Evolutionary conservation across 2,329 filamentous ascomycete genomes (phyloP).

Genomic region (Exophiala xenobiotica): DNA sequence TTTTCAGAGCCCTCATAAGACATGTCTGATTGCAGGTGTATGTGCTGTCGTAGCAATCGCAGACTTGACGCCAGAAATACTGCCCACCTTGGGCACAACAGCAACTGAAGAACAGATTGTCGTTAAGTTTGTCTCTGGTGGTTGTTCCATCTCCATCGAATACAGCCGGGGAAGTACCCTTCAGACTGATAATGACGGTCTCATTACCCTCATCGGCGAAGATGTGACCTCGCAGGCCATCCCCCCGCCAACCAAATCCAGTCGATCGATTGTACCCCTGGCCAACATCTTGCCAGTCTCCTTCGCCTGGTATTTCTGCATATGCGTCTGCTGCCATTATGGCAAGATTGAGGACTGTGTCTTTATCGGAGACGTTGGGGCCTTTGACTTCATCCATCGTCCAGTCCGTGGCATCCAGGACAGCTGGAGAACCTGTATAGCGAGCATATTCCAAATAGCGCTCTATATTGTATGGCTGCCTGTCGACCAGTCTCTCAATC

Average conservation of each 20-base stretch:
- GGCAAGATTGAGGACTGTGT: slow-evolving; percentile 79
- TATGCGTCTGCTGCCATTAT: slow-evolving; percentile 90
- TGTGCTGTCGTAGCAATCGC: slow-evolving; percentile 82
- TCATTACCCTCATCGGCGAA: slow-evolving; percentile 83
- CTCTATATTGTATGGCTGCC: slow-evolving; percentile 73
- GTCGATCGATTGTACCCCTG: slow-evolving; percentile 78
- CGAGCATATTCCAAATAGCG: slow-evolving; percentile 72
- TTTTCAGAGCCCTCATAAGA: slow-evolving; percentile 68
- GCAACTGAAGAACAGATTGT: slow-evolving; percentile 97
- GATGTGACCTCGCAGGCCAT: slow-evolving; percentile 88
- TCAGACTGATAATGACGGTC: slow-evolving; percentile 87
- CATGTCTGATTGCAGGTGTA: slow-evolving; percentile 94
- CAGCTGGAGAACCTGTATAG: slow-evolving; percentile 64
- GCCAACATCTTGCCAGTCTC: slow-evolving; percentile 81
- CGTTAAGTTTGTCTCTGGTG: slow-evolving; percentile 95
- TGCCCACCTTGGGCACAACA: slow-evolving; percentile 94
- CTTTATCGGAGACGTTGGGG: slow-evolving; percentile 81
- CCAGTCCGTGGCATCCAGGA: slow-evolving; percentile 75
- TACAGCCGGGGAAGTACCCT: slow-evolving; percentile 84
- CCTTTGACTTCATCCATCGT: slow-evolving; percentile 73
- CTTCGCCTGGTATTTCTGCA: slow-evolving; percentile 66
- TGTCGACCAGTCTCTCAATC: slow-evolving; percentile 80
- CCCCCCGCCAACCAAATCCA: slow-evolving; percentile 88
- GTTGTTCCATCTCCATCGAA: slow-evolving; percentile 98
- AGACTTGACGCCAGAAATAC: slow-evolving; percentile 86